Evolutionary conservation across 768 basidiomycete species (phyloP), one percentile per base, ranked within the genome.

Genomic region (Sporobolomyces pararoseus): DNA sequence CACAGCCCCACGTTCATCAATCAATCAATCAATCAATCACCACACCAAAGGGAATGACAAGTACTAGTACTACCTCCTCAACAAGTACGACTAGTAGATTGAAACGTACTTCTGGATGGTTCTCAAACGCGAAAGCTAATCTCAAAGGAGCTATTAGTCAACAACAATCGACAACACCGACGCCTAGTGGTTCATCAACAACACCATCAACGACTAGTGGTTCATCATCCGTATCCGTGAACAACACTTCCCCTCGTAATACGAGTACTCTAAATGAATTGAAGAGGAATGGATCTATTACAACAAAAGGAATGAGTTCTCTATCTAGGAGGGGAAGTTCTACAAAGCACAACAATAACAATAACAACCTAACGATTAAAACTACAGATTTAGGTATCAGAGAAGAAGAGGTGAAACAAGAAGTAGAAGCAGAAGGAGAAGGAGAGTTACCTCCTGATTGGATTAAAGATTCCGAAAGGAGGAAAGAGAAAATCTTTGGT

Each of bases 51-150:
- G 39, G 39, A 42, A 9, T 42, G 12, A 47, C 10, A 14, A 12
- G 46, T 13, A 13, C 46, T 23, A 57, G 34, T 35, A 23, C 32
- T 27, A 17, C 35, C 35, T 14, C 31, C 32, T 19, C 31, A 17
- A 12, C 55, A n/a, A 25, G 10, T 14, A 7, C 55, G 16, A 47
- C 54, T 39, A 25, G 32, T 25, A 35, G 57, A 31, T 9, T 44
- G n/a, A 70, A 70, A 37, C 50, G 63, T 14, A 60, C 63, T 1
- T 54, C 58, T 0, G 50, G 46, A 2, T 70, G 69, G 69, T 65
- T 70, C 52, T 49, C 51, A 21, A 60, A 51, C 27, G 69, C 69
- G 25, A 70, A 70, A 53, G 63, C 63, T 6, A 54, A 60, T 10
- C 47, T 70, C 46, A 65, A 62, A 52, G 23, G 7, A n/a, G 23